Conservation (phyloP, 495 filamentous ascomycete genomes). For the Lasiosphaeria ovina region DNA sequence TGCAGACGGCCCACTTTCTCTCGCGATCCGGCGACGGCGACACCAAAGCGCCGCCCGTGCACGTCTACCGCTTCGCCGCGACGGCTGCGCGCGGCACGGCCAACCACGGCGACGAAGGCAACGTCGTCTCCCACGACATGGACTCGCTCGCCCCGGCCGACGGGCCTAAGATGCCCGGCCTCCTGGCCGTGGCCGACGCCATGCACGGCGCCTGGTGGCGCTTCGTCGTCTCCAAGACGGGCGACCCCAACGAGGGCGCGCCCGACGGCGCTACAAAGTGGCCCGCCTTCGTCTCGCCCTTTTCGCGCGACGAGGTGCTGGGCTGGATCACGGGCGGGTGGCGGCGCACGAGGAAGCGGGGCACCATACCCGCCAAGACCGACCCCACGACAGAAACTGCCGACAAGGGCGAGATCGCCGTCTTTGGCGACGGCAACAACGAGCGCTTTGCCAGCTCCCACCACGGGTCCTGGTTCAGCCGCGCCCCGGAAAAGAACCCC, state of each 20-base stretch:
- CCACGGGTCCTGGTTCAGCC: slow-evolving; percentile 20
- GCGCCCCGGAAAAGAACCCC: slow-evolving; percentile 34
- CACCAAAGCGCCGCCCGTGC: slow-evolving; percentile 37
- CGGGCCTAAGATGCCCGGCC: slow-evolving; percentile 30
- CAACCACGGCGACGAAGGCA: slow-evolving; percentile 60
- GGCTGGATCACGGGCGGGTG: not conserved
- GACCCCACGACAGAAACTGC: slow-evolving; percentile 20
- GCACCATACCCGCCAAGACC: slow-evolving; percentile 2
- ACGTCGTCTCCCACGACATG: slow-evolving; percentile 55
- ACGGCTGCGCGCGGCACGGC: slow-evolving; percentile 48
- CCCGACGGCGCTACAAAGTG: slow-evolving; percentile 21
- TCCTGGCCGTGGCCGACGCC: slow-evolving; percentile 48
- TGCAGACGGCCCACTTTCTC: slow-evolving; percentile 57
- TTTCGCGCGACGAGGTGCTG: slow-evolving; percentile 6
- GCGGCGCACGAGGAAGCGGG: slow-evolving; percentile 24
- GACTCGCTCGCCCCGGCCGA: slow-evolving; percentile 30
- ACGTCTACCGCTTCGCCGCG: slow-evolving; percentile 60
- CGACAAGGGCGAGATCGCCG: slow-evolving; percentile 35
- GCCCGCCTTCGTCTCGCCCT: slow-evolving; percentile 32
- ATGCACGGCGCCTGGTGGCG: slow-evolving; percentile 57
- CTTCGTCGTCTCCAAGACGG: slow-evolving; percentile 47
- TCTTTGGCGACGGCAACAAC: slow-evolving; percentile 64
- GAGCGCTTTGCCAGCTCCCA: slow-evolving; percentile 30
- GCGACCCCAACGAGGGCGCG: slow-evolving; percentile 48
- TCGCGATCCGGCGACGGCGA: slow-evolving; percentile 22